phyloP scores from a whole-genome alignment of 169 alveolate genomes.

The Theileria parva region DNA sequence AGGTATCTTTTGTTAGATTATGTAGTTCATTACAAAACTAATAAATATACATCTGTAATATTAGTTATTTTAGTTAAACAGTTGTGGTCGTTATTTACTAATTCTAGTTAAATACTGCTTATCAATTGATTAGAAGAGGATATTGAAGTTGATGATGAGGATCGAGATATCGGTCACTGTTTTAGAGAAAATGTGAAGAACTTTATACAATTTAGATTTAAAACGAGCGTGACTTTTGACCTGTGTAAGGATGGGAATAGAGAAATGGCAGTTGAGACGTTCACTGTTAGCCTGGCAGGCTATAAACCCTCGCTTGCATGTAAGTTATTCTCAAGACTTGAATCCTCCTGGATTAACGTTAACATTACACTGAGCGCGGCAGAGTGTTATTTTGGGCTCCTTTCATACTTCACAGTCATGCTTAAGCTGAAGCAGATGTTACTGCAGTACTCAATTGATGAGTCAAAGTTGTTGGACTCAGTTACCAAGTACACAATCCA shows the following conservation, averaged over 20 bases:
- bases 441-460: slow-evolving; percentile 11
- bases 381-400: slow-evolving; percentile 48
- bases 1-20: neutral
- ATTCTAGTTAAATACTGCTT: neutral
- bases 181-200: slow-evolving; percentile 13
- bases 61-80: neutral
- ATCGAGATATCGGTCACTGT: neutral
- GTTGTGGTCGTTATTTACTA: neutral
- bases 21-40: neutral
- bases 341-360: slow-evolving; percentile 58
- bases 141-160: neutral
- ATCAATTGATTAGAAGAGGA: neutral
- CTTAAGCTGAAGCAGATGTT: slow-evolving; percentile 12
- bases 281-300: slow-evolving; percentile 33
- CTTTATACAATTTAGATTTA: slow-evolving; percentile 18
- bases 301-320: slow-evolving; percentile 30
- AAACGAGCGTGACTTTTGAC: slow-evolving; percentile 35
- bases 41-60: neutral
- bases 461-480: slow-evolving; percentile 10
- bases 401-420: slow-evolving; percentile 51
- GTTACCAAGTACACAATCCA: slow-evolving; percentile 13
- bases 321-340: slow-evolving; percentile 40
- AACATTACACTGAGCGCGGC: slow-evolving; percentile 58
- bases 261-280: slow-evolving; percentile 62
- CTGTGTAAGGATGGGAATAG: slow-evolving; percentile 33